A percentile compares a stretch with the other conserved stretches of the same genome.
phyloP scores from a whole-genome alignment of 2,329 filamentous ascomycete genomes.

The Chaetomiaceae sp. region DNA sequence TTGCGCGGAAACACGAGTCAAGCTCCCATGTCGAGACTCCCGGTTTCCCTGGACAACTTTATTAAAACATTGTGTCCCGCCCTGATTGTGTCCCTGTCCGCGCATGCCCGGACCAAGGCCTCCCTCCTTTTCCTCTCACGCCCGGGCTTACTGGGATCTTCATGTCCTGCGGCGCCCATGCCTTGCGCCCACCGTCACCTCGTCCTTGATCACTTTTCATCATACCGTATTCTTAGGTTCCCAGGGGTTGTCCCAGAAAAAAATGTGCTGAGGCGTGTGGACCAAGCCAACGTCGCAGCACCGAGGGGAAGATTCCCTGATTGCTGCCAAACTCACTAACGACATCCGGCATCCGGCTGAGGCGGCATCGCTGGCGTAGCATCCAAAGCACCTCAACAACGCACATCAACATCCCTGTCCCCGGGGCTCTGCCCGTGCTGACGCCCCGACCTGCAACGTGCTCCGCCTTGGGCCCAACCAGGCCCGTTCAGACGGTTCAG shows the following conservation, averaged over 20 bases:
- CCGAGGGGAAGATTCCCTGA: constrained; percentile 6
- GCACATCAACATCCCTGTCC: constrained; percentile 11
- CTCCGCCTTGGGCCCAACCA: constrained; percentile 10
- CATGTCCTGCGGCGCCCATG: neutral
- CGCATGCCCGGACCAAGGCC: neutral
- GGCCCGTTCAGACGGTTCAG: neutral
- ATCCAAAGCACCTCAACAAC: neutral
- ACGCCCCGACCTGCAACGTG: neutral
- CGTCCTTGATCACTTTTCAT: neutral
- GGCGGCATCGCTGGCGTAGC: constrained; percentile 6
- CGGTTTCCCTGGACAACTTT: neutral
- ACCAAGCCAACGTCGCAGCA: constrained; percentile 7
- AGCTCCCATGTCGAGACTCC: neutral
- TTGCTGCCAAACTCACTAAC: constrained; percentile 5
- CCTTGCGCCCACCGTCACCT: neutral
- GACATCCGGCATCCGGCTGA: neutral
- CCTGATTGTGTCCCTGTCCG: neutral
- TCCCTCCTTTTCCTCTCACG: neutral
- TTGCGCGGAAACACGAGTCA: constrained; percentile 3
- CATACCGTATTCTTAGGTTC: neutral
- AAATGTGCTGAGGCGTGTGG: constrained; percentile 10
- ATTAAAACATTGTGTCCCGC: neutral
- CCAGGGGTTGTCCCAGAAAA: constrained; percentile 1
- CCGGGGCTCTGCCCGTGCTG: neutral
- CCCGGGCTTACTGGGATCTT: neutral